Evolutionary conservation across 768 basidiomycete genomes (phyloP), one percentile per base, ranked within the genome.

Genomic region (Phylloporus sp.): DNA sequence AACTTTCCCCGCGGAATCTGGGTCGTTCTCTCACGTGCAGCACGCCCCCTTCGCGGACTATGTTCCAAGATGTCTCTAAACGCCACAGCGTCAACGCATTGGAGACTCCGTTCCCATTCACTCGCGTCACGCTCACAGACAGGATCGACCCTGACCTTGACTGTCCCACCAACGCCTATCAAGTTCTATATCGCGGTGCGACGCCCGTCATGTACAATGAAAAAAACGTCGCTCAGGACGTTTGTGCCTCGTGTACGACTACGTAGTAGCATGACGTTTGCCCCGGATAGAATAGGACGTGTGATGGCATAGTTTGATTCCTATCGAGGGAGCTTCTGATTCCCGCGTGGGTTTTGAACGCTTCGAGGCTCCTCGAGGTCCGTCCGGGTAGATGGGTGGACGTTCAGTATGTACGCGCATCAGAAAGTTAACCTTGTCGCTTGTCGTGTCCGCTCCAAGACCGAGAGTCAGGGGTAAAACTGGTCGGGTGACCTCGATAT

Each of bases 371-470:
- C 29, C 33, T 7, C 42, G 42, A 49, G 51, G 48, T 54, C 52
- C 56, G 56, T 13, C 56, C 46, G 48, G 22, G 29, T 37, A 32
- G 40, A 44, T 38, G 38, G 20, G 9, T 14, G n/a, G 17, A n/a
- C 22, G 18, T n/a, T n/a, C n/a, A n/a, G n/a, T n/a, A n/a, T n/a
- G n/a, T n/a, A 27, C 6, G 9, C 5, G 11, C 11, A 44, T 52
- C 45, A n/a, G n/a, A 48, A 57, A 46, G 22, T 11, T 44, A 57
- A 53, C 38, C 28, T 57, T 54, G 56, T 28, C 15, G n/a, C n/a
- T n/a, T n/a, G n/a, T n/a, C n/a, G n/a, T n/a, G 5, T 23, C 9
- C 15, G 15, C 32, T 20, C 7, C 24, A 44, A 15, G 24, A 8
- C 26, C 39, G 23, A n/a, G 21, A 39, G 31, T 24, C 28, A 42